Conservation (phyloP, 2,329 filamentous ascomycete genomes). For the Calonectria fujianensis region DNA sequence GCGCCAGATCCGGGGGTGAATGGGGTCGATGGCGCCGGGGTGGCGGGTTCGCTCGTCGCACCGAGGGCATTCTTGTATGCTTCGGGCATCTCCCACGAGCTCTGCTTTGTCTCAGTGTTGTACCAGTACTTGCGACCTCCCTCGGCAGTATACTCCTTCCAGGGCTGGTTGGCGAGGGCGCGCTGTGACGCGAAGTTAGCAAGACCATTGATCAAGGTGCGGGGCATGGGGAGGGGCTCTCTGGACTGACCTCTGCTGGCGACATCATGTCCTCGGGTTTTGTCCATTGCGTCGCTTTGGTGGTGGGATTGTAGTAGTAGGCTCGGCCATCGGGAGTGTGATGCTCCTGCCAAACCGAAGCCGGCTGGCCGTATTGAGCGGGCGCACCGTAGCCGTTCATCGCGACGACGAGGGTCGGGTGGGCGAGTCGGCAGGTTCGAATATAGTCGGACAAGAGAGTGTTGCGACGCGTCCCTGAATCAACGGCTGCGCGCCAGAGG, state of each 20-base stretch:
- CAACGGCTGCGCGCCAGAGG: conserved; percentile 28
- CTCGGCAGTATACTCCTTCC: conserved; percentile 93
- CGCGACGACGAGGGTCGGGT: conserved; percentile 45
- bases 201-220: conserved; percentile 11
- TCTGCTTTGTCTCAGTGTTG: conserved; percentile 92
- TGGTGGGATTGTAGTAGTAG: conserved; percentile 93
- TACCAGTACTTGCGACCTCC: conserved; percentile 96
- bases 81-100: conserved; percentile 95
- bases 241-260: conserved; percentile 80
- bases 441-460: neutral
- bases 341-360: conserved; percentile 85
- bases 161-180: conserved; percentile 87
- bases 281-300: conserved; percentile 93
- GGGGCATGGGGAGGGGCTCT: neutral
- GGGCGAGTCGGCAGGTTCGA: neutral
- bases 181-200: conserved; percentile 70
- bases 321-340: conserved; percentile 86
- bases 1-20: conserved; percentile 62
- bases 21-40: conserved; percentile 64
- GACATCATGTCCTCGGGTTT: conserved; percentile 95
- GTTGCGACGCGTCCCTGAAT: conserved; percentile 38
- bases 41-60: conserved; percentile 68
- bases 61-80: conserved; percentile 85
- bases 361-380: conserved; percentile 69
- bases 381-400: conserved; percentile 77